These are phyloP conservation scores for Penicillium psychrosexuale DNA, from an alignment of 2,329 filamentous ascomycete genomes.

Conservation along the genomic window DNA sequence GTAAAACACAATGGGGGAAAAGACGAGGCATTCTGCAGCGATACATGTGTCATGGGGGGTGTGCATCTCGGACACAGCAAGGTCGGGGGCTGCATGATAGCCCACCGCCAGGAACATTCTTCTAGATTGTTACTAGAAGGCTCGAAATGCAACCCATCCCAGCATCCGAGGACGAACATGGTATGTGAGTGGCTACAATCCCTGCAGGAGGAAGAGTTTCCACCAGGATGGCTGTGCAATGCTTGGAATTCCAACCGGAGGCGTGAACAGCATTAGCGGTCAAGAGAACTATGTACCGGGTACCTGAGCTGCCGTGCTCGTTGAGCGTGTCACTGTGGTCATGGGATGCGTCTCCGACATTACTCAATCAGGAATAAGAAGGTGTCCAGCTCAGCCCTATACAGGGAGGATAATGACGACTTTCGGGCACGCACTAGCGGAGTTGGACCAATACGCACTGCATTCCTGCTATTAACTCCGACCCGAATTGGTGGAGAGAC, in stretches of 20 bases:
- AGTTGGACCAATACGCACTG: not conserved
- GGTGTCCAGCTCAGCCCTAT: constrained; percentile 8
- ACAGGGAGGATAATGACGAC: not conserved
- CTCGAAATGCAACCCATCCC: constrained; percentile 21
- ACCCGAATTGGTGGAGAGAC: not conserved
- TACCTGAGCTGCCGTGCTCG: constrained; percentile 10
- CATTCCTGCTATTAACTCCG: not conserved
- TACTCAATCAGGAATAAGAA: constrained; percentile 8
- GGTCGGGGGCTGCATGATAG: constrained; percentile 12
- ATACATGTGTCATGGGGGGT: constrained; percentile 2
- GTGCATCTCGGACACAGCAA: constrained; percentile 4
- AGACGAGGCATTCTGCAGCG: not conserved
- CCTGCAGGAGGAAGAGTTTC: constrained; percentile 10
- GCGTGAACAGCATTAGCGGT: constrained; percentile 20
- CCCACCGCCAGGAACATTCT: constrained; percentile 28
- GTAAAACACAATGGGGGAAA: not conserved
- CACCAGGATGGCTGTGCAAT: constrained; percentile 16
- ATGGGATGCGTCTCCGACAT: not conserved
- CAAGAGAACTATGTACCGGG: constrained; percentile 11
- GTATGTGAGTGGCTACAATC: constrained; percentile 16
- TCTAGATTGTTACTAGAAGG: constrained; percentile 33
- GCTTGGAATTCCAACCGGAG: constrained; percentile 17
- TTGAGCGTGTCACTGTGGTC: not conserved
- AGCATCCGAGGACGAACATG: constrained; percentile 19
- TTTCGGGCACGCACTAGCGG: not conserved